phyloP scores from a whole-genome alignment of 2,329 filamentous ascomycete genomes.

The Phoma sp. region DNA sequence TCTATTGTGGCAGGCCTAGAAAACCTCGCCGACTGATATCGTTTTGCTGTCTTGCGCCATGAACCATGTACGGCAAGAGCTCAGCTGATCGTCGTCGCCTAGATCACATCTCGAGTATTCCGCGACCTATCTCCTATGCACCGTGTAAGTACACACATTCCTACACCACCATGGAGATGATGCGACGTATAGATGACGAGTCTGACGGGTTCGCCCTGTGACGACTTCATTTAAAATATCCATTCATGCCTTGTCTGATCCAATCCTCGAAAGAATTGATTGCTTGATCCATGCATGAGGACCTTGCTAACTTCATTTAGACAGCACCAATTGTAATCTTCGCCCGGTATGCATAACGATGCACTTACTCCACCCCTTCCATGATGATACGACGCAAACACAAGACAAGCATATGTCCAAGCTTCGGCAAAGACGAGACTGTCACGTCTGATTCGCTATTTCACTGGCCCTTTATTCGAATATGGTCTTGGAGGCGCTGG shows the following conservation, averaged over 20 bases:
- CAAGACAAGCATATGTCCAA: slow-evolving; percentile 99
- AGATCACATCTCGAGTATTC: neutral
- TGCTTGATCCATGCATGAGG: slow-evolving; percentile 7
- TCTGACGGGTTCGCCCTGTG: slow-evolving; percentile 76
- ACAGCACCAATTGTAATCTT: slow-evolving; percentile 16
- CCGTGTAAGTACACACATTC: slow-evolving; percentile 29
- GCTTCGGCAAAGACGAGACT: slow-evolving; percentile 63
- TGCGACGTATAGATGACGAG: slow-evolving; percentile 73
- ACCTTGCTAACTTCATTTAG: slow-evolving; percentile 11
- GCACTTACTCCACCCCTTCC: slow-evolving; percentile 3
- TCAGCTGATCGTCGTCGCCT: slow-evolving; percentile 17
- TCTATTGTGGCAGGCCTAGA: slow-evolving; percentile 97
- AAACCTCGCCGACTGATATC: slow-evolving; percentile 97
- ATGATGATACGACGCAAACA: slow-evolving; percentile 84
- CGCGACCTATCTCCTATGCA: neutral
- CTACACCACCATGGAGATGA: slow-evolving; percentile 46
- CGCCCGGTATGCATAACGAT: slow-evolving; percentile 26
- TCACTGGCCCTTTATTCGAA: slow-evolving; percentile 23
- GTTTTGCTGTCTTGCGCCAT: slow-evolving; percentile 6
- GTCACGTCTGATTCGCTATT: slow-evolving; percentile 45
- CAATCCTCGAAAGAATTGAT: slow-evolving; percentile 1
- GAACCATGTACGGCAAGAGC: neutral
- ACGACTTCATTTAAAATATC: slow-evolving; percentile 66
- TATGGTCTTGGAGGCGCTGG: slow-evolving; percentile 21
- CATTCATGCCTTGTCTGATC: slow-evolving; percentile 71